These are phyloP conservation scores for Fonsecaea nubica DNA, from an alignment of 2,329 filamentous ascomycete genomes.

Conservation along the genomic window DNA sequence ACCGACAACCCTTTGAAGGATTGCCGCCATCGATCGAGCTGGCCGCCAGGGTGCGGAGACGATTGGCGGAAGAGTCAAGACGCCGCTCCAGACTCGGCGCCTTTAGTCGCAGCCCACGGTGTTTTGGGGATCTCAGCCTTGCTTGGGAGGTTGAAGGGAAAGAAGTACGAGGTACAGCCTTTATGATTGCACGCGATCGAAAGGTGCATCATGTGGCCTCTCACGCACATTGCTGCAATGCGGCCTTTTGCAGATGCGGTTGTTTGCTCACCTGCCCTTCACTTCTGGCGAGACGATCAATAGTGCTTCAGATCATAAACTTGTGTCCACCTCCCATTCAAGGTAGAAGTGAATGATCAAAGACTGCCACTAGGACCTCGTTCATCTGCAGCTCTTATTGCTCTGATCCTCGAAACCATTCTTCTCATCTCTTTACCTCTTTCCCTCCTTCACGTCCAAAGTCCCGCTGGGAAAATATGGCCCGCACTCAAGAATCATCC, in stretches of 20 bases:
- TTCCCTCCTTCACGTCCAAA: not conserved
- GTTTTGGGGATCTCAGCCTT: not conserved
- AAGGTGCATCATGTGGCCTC: not conserved
- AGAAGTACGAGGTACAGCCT: not conserved
- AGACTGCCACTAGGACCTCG: not conserved
- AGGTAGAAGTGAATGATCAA: not conserved
- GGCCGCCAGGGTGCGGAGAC: not conserved
- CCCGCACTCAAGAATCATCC: not conserved
- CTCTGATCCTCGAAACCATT: not conserved
- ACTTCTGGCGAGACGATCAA: not conserved
- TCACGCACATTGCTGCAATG: not conserved
- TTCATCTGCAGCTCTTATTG: not conserved
- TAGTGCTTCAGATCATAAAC: constrained; percentile 6
- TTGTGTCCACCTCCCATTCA: not conserved
- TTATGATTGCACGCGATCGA: not conserved
- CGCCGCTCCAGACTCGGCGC: not conserved
- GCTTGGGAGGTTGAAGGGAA: not conserved
- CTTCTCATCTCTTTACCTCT: not conserved
- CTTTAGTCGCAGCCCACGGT: not conserved
- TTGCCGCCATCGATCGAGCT: not conserved
- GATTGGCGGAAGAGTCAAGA: not conserved
- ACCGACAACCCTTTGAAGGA: not conserved
- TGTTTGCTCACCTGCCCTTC: constrained; percentile 5
- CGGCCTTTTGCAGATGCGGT: not conserved
- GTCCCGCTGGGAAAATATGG: not conserved